phyloP scores from a whole-genome alignment of 306 rosid species.

The Neltuma alba region DNA sequence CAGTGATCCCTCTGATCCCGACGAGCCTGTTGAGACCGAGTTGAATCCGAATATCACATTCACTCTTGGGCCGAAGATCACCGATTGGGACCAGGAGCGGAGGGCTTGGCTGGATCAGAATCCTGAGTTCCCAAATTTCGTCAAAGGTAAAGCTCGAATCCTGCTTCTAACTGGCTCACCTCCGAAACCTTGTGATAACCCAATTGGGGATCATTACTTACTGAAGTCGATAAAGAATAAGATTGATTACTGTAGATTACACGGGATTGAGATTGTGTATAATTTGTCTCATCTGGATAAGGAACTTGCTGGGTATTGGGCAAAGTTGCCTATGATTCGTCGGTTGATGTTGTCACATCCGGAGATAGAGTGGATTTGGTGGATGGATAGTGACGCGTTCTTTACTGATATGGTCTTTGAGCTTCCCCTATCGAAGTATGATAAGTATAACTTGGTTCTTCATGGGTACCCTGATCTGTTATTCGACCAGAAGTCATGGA shows the following conservation, averaged over 20 bases:
- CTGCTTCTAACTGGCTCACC: conserved; percentile 92
- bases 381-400: conserved; percentile 99
- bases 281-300: conserved; percentile 92
- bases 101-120: conserved; percentile 63
- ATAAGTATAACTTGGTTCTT: conserved; percentile 67
- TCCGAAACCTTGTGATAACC: conserved; percentile 91
- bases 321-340: conserved; percentile 88
- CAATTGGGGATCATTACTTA: conserved; percentile 90
- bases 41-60: conserved; percentile 59
- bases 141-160: conserved; percentile 80
- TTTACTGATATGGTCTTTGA: conserved; percentile 94
- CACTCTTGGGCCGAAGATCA: conserved; percentile 78
- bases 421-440: conserved; percentile 73
- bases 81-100: conserved; percentile 62
- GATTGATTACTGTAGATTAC: conserved; percentile 92
- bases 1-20: conserved; percentile 64
- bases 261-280: conserved; percentile 93
- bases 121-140: conserved; percentile 66
- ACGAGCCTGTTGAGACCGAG: conserved; percentile 47
- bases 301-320: conserved; percentile 98
- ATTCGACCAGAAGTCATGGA: conserved; percentile 94
- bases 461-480: conserved; percentile 95
- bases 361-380: conserved; percentile 99
- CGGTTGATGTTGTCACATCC: conserved; percentile 91
- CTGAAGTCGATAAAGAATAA: conserved; percentile 87